A percentile compares a stretch with the other conserved stretches of the same genome.
These are phyloP conservation scores for Sporisorium graminicola DNA, from an alignment of 1,284 basidiomycete genomes.

Conservation along the genomic window DNA sequence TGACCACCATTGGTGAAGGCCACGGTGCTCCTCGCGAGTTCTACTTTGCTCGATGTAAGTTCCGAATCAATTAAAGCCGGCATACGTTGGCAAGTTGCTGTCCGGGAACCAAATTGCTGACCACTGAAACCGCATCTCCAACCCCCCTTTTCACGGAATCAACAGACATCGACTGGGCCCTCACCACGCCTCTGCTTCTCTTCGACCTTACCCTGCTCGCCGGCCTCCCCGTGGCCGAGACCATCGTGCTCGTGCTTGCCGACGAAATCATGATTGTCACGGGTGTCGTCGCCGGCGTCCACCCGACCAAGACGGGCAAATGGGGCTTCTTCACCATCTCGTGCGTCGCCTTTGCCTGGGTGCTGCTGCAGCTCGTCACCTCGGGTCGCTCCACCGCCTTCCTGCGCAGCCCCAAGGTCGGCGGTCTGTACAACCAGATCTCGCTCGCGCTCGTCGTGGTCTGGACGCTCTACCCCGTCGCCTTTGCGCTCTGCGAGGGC, in stretches of 20 bases:
- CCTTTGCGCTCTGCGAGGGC: constrained; percentile 57
- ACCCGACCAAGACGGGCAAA: constrained; percentile 55
- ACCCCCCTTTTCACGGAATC: too few relatives aligned
- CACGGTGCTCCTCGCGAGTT: constrained; percentile 48
- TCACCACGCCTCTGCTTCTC: constrained; percentile 58
- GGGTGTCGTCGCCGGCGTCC: constrained; percentile 57
- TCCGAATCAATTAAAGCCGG: not conserved
- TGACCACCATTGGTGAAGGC: constrained; percentile 27
- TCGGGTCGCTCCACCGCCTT: constrained; percentile 56
- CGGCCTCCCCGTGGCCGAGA: constrained; percentile 60
- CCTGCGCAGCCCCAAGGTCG: constrained; percentile 60
- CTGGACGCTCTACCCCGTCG: constrained; percentile 58
- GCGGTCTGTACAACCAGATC: constrained; percentile 60
- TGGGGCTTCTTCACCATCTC: constrained; percentile 62
- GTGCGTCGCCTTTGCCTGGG: constrained; percentile 49
- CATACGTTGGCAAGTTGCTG: too few relatives aligned
- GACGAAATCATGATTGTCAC: constrained; percentile 61
- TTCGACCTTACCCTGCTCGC: constrained; percentile 60
- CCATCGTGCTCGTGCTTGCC: constrained; percentile 52
- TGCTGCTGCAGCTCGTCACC: constrained; percentile 51
- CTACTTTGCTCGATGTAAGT: constrained; percentile 58
- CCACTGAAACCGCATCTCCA: too few relatives aligned
- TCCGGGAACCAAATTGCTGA: not conserved
- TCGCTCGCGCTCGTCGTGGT: constrained; percentile 56
- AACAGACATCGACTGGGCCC: constrained; percentile 60